Base-by-base conservation (phyloP, 805 yeast genomes). In the Candida argentea region DNA sequence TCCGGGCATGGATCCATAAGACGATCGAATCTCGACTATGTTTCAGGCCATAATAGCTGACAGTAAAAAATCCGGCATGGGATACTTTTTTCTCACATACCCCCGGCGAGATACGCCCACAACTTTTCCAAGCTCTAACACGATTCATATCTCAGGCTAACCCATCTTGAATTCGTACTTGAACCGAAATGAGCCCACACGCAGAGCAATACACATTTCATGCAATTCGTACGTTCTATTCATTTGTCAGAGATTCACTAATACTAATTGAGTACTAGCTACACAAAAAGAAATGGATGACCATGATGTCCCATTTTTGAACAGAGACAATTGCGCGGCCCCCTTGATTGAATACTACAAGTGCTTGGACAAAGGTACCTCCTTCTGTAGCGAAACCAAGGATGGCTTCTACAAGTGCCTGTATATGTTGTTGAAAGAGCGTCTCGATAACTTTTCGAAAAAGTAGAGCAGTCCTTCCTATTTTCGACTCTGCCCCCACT, bases 291-390 rank as follows among this genome's bases (percentile, higher is more conserved):
- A 59, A 34, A 48, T 61, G 46, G 67, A 61, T 35, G 59, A 47
- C 16, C 43, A 52, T 32, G 48, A 58, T 28, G 64, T 61, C 17
- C 67, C 67, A 6, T 61, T 60, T 40, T 39, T 57, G 33, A 44
- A 61, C 46, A 57, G 67, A 52, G 67, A 61, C 43, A 51, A 49
- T 28, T 61, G 67, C 46, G 67, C 67, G 19, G 52, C 61, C 23
- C 64, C 51, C 36, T 50, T 57, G 38, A 61, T 61, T 33, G 43
- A 50, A 29, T 61, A 61, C 46, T 61, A 55, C 43, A 51, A 60
- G 35, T 61, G 67, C 38, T 55, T 61, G 28, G 57, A 54, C 38
- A 61, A 61, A 42, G 67, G 67, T 2, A 55, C 58, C 10, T 52
- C 62, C 3, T 61, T 50, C 40, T 61, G 67, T 35, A 37, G 43